These are phyloP conservation scores for Cerrena zonata DNA, from an alignment of 1,284 basidiomycete species.

Conservation along the genomic window DNA sequence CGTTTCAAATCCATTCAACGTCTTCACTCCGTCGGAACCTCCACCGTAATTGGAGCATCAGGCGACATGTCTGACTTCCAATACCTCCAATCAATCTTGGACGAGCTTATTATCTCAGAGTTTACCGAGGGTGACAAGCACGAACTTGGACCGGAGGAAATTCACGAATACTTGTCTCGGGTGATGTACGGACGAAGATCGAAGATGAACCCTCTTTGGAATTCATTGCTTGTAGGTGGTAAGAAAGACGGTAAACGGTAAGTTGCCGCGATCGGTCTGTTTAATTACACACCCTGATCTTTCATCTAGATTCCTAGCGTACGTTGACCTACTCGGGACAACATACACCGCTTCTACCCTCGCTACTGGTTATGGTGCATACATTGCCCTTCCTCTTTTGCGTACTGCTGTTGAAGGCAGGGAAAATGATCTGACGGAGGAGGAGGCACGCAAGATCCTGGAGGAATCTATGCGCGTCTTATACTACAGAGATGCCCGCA, in stretches of 20 bases:
- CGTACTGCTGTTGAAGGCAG: constrained; percentile 84
- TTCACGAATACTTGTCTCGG: constrained; percentile 89
- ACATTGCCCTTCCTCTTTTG: constrained; percentile 90
- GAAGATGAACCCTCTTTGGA: constrained; percentile 95
- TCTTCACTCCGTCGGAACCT: constrained; percentile 76
- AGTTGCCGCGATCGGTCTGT: constrained; percentile 15
- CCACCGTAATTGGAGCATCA: constrained; percentile 85
- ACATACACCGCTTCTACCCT: constrained; percentile 93
- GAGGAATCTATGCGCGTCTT: constrained; percentile 89
- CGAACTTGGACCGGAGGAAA: constrained; percentile 79
- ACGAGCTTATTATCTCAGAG: constrained; percentile 74
- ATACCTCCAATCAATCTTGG: constrained; percentile 77
- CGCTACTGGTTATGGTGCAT: constrained; percentile 93
- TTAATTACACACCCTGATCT: not conserved
- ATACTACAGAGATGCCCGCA: constrained; percentile 94
- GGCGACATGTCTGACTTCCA: constrained; percentile 99
- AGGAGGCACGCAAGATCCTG: constrained; percentile 76
- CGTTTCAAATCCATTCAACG: constrained; percentile 94
- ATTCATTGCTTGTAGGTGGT: constrained; percentile 90
- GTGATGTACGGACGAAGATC: constrained; percentile 87
- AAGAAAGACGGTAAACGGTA: constrained; percentile 76
- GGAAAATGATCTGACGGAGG: constrained; percentile 72
- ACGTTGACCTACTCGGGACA: constrained; percentile 94
- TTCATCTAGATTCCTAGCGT: constrained; percentile 74
- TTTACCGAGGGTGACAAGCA: constrained; percentile 80